Conservation (phyloP, 2,329 filamentous ascomycete genomes). For the Dothideomycetes sp. region DNA sequence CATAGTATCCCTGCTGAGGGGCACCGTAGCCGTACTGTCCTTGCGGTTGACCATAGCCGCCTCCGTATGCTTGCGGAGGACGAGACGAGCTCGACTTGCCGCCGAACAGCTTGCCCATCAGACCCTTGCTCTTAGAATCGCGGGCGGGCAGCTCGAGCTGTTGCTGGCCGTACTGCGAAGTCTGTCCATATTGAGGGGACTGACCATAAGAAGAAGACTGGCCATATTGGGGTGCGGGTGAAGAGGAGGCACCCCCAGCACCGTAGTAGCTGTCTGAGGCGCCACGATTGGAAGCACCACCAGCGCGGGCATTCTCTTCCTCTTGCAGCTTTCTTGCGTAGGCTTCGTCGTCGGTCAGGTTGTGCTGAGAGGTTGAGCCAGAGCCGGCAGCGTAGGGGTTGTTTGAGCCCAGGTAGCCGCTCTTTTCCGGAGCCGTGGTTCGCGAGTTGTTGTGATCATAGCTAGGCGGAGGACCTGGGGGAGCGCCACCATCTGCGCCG, state of each 20-base stretch:
- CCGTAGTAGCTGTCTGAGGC: conserved; percentile 39
- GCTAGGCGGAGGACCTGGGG: conserved; percentile 52
- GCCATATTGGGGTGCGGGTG: conserved; percentile 13
- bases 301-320: conserved; percentile 52
- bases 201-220: no score
- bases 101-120: conserved; percentile 43
- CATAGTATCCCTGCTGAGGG: conserved; percentile 15
- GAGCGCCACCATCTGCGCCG: conserved; percentile 28
- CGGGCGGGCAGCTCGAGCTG: conserved; percentile 21
- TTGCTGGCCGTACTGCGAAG: conserved; percentile 22
- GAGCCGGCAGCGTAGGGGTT: conserved; percentile 52
- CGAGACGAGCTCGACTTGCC: conserved; percentile 24
- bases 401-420: conserved; percentile 46
- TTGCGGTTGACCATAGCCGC: conserved; percentile 20
- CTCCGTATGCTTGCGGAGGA: conserved; percentile 10
- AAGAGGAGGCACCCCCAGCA: conserved; percentile 9
- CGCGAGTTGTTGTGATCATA: conserved; percentile 42
- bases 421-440: conserved; percentile 34
- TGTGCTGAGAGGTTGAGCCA: conserved; percentile 7
- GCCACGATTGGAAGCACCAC: conserved; percentile 27
- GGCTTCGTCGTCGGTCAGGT: conserved; percentile 55
- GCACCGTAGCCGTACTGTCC: conserved; percentile 16
- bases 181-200: conserved; percentile 10
- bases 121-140: conserved; percentile 29
- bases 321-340: conserved; percentile 70